Conservation (phyloP, 2,329 filamentous ascomycete species). For the Coleophoma crateriformis region DNA sequence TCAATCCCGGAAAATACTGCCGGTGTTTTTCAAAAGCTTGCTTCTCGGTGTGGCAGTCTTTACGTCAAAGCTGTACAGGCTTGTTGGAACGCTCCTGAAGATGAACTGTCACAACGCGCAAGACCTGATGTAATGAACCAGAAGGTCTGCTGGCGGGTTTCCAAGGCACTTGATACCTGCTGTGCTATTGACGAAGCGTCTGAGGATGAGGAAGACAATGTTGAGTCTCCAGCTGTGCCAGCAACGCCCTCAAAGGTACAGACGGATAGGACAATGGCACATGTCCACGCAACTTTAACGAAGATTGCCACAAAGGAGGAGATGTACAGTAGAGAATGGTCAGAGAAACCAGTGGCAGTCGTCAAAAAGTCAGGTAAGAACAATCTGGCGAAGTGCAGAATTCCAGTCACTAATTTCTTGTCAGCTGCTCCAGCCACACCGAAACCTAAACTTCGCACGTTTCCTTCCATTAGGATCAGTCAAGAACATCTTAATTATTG, state of each 20-base stretch:
- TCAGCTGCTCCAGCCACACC: conserved; percentile 11
- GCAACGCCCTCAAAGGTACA: conserved; percentile 10
- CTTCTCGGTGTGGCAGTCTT: conserved; percentile 59
- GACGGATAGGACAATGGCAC: neutral
- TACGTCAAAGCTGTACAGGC: conserved; percentile 72
- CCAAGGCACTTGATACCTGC: conserved; percentile 48
- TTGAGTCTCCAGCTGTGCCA: conserved; percentile 34
- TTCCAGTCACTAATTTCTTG: conserved; percentile 3
- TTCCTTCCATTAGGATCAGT: conserved; percentile 52
- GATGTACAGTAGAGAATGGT: conserved; percentile 7
- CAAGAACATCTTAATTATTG: conserved; percentile 63
- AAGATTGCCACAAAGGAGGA: neutral
- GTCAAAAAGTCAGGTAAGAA: conserved; percentile 13
- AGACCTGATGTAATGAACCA: conserved; percentile 49
- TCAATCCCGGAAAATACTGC: conserved; percentile 19
- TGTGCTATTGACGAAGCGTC: conserved; percentile 55
- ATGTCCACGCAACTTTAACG: neutral
- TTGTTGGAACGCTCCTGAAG: conserved; percentile 67
- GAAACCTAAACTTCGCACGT: conserved; percentile 46
- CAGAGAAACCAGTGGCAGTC: conserved; percentile 16
- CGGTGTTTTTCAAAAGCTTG: conserved; percentile 20
- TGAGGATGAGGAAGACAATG: conserved; percentile 44
- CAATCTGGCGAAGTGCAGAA: neutral
- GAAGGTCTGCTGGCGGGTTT: conserved; percentile 47
- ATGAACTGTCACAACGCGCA: conserved; percentile 42